These are phyloP conservation scores for Chlorophyllum brunneum DNA, from an alignment of 768 basidiomycete genomes.

Conservation along the genomic window DNA sequence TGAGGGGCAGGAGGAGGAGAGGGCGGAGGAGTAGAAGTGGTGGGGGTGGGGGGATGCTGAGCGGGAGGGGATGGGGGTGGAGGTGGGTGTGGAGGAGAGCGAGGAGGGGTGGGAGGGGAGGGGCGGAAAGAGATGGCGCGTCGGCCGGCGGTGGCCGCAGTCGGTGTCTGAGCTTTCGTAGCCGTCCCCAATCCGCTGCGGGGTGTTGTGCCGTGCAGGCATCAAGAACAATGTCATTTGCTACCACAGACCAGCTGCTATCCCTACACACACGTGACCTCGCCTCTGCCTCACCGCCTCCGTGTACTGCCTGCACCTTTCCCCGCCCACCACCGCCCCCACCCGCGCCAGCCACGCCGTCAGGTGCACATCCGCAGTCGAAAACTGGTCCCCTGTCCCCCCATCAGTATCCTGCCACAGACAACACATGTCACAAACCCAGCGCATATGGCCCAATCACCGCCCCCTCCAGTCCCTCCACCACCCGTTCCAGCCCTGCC, in stretches of 20 bases:
- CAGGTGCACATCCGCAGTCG: constrained; percentile 77
- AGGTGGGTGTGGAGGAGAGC: constrained; percentile 35
- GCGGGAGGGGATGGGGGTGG: constrained; percentile 62
- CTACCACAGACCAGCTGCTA: constrained; percentile 39
- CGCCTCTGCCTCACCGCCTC: no score
- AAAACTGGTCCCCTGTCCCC: constrained; percentile 74
- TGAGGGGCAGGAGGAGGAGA: constrained; percentile 51
- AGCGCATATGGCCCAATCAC: constrained; percentile 62
- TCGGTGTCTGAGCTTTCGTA: constrained; percentile 45
- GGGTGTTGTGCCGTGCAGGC: neutral
- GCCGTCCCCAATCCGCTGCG: constrained; percentile 20
- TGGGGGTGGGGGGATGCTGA: constrained; percentile 52
- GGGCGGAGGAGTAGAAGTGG: constrained; percentile 44
- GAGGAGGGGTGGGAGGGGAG: constrained; percentile 38
- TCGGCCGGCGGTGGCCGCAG: constrained; percentile 27
- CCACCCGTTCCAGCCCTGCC: constrained; percentile 42
- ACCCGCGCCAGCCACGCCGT: constrained; percentile 71
- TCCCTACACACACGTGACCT: no score
- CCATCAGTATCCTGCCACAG: no score
- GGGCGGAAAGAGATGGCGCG: constrained; percentile 24
- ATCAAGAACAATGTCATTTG: no score
- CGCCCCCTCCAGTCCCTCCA: constrained; percentile 49
- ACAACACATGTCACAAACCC: constrained; percentile 54
- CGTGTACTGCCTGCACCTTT: no score
- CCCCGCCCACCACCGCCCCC: constrained; percentile 47